Conservation (phyloP, 768 basidiomycete genomes). For the Paxillus involutus region DNA sequence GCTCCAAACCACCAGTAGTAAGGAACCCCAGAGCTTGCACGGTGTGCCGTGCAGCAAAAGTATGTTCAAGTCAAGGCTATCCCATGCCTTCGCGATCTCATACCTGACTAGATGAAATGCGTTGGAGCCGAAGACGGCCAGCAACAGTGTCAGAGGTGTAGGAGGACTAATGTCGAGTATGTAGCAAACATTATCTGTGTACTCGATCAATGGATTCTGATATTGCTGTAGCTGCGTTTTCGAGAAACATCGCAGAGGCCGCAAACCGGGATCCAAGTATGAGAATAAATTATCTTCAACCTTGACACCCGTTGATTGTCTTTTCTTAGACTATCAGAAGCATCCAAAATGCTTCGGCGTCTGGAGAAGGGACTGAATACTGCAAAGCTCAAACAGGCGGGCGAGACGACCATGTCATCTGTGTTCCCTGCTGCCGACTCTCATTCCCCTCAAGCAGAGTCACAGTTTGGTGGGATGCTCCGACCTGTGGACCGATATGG, state of each 20-base stretch:
- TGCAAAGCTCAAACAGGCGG: constrained; percentile 68
- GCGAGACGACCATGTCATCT: constrained; percentile 31
- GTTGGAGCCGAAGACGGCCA: constrained; percentile 86
- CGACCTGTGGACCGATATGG: constrained; percentile 30
- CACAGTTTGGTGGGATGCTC: constrained; percentile 29
- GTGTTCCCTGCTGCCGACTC: constrained; percentile 34
- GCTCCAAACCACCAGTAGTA: constrained; percentile 43
- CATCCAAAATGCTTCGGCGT: constrained; percentile 85
- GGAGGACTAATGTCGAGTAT: constrained; percentile 74
- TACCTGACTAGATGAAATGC: constrained; percentile 74
- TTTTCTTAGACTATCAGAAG: constrained; percentile 69
- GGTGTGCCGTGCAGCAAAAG: constrained; percentile 84
- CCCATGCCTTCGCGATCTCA: constrained; percentile 16
- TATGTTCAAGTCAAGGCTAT: constrained; percentile 24
- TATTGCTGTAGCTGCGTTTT: constrained; percentile 63
- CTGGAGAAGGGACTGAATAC: constrained; percentile 81
- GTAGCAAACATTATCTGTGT: constrained; percentile 24
- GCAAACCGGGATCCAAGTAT: constrained; percentile 89
- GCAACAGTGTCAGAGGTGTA: constrained; percentile 81
- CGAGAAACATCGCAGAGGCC: constrained; percentile 85
- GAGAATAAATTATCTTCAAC: constrained; percentile 19
- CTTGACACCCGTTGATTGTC: constrained; percentile 6
- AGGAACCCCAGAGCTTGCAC: constrained; percentile 70
- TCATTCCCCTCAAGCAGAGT: constrained; percentile 22
- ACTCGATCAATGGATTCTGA: constrained; percentile 13